Evolutionary conservation across 768 basidiomycete species (phyloP).

Genomic region (Suillus fuscotomentosus): DNA sequence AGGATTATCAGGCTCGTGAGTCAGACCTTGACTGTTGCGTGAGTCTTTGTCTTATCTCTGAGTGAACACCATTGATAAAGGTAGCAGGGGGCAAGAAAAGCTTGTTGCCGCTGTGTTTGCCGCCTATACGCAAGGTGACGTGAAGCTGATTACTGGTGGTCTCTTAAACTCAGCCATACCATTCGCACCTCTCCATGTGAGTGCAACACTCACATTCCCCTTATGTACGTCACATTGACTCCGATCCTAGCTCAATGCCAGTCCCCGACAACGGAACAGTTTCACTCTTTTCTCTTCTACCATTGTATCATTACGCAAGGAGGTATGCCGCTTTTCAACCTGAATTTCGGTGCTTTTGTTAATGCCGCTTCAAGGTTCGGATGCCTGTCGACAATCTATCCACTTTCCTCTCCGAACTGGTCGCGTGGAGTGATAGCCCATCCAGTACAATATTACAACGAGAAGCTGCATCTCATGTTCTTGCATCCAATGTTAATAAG

Average conservation of each 20-base stretch:
- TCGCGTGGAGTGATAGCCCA: slow-evolving; percentile 57
- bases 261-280: slow-evolving; percentile 54
- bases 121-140: slow-evolving; percentile 43
- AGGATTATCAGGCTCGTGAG: slow-evolving; percentile 67
- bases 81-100: slow-evolving; percentile 53
- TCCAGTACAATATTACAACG: slow-evolving; percentile 51
- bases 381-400: slow-evolving; percentile 49
- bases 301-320: slow-evolving; percentile 60
- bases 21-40: slow-evolving; percentile 65
- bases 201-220: slow-evolving; percentile 7
- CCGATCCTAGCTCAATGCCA: slow-evolving; percentile 15
- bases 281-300: slow-evolving; percentile 67
- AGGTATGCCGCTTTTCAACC: slow-evolving; percentile 42
- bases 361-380: slow-evolving; percentile 40
- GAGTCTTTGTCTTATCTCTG: slow-evolving; percentile 32
- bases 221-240: neutral
- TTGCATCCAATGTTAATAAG: slow-evolving; percentile 80
- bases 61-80: slow-evolving; percentile 1
- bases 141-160: slow-evolving; percentile 53
- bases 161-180: slow-evolving; percentile 38
- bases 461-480: slow-evolving; percentile 51
- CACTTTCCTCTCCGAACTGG: slow-evolving; percentile 50
- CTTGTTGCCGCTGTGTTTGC: slow-evolving; percentile 45
- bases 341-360: neutral
- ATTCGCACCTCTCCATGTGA: slow-evolving; percentile 56